Evolutionary conservation across 1,284 basidiomycete species (phyloP).

Genomic region (Apiotrichum gamsii): DNA sequence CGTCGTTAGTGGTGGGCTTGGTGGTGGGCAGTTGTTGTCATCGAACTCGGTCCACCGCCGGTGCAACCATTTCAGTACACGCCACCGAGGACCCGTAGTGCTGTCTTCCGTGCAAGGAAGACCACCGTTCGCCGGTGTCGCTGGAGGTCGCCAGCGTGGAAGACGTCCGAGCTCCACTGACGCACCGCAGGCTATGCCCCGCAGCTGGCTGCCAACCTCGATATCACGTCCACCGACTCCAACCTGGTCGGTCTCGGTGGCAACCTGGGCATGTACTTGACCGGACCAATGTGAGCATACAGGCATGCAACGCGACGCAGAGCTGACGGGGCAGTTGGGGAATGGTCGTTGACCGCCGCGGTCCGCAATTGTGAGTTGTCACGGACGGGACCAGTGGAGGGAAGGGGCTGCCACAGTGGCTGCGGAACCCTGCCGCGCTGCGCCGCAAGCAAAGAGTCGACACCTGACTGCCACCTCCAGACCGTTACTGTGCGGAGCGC

Average conservation of each 20-base stretch:
- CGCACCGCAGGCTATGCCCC: conserved; percentile 67
- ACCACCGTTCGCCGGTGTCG: too few species aligned
- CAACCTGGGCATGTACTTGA: conserved; percentile 44
- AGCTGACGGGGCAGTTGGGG: conserved; percentile 55
- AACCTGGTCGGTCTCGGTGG: conserved; percentile 59
- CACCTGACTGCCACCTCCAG: too few species aligned
- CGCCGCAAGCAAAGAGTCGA: too few species aligned
- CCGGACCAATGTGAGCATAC: conserved; percentile 23
- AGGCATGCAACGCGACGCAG: neutral
- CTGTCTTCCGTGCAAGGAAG: too few species aligned
- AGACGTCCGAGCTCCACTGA: too few species aligned
- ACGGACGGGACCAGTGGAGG: too few species aligned
- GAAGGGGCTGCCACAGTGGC: neutral
- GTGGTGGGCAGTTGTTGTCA: too few species aligned
- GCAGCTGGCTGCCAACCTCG: conserved; percentile 64
- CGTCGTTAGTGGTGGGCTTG: too few species aligned
- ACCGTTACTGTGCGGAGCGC: conserved; percentile 48
- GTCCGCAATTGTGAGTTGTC: conserved; percentile 53
- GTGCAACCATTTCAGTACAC: too few species aligned
- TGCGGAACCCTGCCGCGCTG: too few species aligned
- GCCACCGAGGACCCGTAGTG: too few species aligned
- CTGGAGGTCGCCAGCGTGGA: neutral
- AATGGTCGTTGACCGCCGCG: conserved; percentile 58
- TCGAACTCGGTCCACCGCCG: too few species aligned
- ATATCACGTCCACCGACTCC: conserved; percentile 64